Evolutionary conservation across 2,329 filamentous ascomycete genomes (phyloP), one percentile per base, ranked within the genome.

Genomic region (Biscogniauxia sp.): DNA sequence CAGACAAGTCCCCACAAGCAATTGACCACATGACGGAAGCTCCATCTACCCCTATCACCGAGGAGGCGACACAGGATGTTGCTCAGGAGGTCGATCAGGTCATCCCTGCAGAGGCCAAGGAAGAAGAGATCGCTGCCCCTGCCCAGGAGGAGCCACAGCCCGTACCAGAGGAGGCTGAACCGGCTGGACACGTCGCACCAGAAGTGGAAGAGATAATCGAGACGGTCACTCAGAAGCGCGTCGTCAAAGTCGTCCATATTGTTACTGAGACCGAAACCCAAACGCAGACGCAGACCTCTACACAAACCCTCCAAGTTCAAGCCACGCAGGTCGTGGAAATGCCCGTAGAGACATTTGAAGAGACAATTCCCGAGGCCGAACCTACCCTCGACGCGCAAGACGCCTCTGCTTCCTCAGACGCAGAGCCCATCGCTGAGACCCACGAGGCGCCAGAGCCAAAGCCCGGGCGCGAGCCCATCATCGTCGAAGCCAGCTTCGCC

Each of bases 211-310:
- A 58, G 45, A 58, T 61, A 19, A 55, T 57, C 2, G 70, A 70
- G 7, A 70, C 58, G 1, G 53, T 61, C 3, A 66, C 59, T 4
- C 62, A 65, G 54, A 64, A 61, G 51, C 64, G 60, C n/a, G 56
- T 66, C 15, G 64, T 68, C 8, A 60, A 56, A 26, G 57, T 67
- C n/a, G 28, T 66, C 15, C 62, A 74, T 57, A 65, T 66, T 1
- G 61, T 68, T 1, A 67, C 65, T 2, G 67, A 73, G 55, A 70
- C 66, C 0, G 66, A 73, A 17, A 69, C 70, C 1, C 57, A 79
- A 1, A 77, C 72, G 1, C 67, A 73, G 56, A 70, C 73, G 23
- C 70, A 75, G 63, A 75, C 65, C 7, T 63, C 66, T 7, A 68
- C 65, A 0, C 72, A 77, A 61, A 77, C 63, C 2, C 60, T 71